These are phyloP conservation scores for Madurella mycetomatis DNA, from an alignment of 2,329 filamentous ascomycete genomes.

Conservation along the genomic window DNA sequence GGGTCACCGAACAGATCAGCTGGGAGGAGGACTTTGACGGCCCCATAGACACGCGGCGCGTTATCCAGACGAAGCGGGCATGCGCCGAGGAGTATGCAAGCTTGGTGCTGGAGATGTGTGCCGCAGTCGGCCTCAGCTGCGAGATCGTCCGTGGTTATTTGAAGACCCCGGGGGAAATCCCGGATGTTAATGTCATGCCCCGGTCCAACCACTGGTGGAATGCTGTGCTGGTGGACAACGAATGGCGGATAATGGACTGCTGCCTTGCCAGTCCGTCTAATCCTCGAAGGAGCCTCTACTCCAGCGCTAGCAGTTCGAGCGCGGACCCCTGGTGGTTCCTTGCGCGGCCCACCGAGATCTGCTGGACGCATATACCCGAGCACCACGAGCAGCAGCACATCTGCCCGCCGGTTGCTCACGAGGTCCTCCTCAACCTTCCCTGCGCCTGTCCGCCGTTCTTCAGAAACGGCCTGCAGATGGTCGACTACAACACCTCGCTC, in stretches of 20 bases:
- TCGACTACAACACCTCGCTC: constrained; percentile 86
- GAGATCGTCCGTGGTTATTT: constrained; percentile 87
- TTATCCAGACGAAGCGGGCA: constrained; percentile 77
- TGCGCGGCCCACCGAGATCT: constrained; percentile 79
- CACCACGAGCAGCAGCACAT: constrained; percentile 88
- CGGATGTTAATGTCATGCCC: constrained; percentile 77
- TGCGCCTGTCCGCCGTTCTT: constrained; percentile 86
- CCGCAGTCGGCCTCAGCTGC: constrained; percentile 78
- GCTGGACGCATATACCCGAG: constrained; percentile 92
- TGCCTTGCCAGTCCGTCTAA: constrained; percentile 89
- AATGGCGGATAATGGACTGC: constrained; percentile 96
- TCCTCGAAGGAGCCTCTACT: constrained; percentile 73
- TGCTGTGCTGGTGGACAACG: constrained; percentile 82
- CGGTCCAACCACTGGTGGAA: constrained; percentile 98
- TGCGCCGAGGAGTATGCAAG: constrained; percentile 87
- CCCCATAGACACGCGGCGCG: constrained; percentile 74
- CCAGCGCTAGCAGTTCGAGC: constrained; percentile 60
- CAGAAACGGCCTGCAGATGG: constrained; percentile 71
- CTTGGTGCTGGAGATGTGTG: constrained; percentile 89
- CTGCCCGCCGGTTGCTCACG: constrained; percentile 79
- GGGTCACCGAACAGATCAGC: constrained; percentile 88
- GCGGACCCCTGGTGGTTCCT: constrained; percentile 95
- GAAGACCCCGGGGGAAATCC: constrained; percentile 79
- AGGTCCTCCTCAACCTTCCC: constrained; percentile 80
- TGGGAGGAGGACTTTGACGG: constrained; percentile 96